phyloP scores from a whole-genome alignment of 148 eudicot species.

The Silene conica region DNA sequence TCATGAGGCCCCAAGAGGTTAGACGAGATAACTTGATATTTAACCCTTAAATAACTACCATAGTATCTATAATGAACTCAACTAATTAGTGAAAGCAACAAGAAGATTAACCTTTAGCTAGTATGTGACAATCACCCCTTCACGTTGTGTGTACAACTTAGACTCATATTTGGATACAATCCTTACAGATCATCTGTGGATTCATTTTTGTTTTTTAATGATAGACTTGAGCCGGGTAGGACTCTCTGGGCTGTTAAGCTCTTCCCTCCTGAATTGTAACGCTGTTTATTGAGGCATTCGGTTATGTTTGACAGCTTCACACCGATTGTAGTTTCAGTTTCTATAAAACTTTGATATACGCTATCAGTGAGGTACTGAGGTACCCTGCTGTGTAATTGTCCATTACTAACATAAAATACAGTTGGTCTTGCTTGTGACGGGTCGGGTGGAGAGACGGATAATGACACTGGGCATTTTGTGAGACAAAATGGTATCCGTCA shows the following conservation, averaged over 20 bases:
- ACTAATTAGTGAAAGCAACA: not conserved
- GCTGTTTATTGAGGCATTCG: too few species aligned
- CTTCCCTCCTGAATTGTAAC: too few species aligned
- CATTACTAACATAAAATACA: too few species aligned
- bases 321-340: not conserved
- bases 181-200: too few species aligned
- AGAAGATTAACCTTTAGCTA: not conserved
- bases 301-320: not conserved
- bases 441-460: too few species aligned
- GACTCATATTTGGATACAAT: not conserved
- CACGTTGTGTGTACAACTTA: not conserved
- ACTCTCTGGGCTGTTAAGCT: too few species aligned
- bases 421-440: too few species aligned
- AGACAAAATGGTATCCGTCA: too few species aligned
- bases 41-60: not conserved
- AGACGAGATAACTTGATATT: not conserved
- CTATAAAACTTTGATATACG: not conserved
- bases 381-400: not conserved
- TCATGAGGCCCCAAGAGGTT: constrained; percentile 98
- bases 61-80: not conserved
- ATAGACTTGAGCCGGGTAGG: too few species aligned
- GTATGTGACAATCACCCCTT: not conserved
- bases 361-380: not conserved
- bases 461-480: too few species aligned
- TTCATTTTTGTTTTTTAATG: too few species aligned